These are phyloP conservation scores for Aureoboletus auriporus DNA, from an alignment of 768 basidiomycete species.

Conservation along the genomic window DNA sequence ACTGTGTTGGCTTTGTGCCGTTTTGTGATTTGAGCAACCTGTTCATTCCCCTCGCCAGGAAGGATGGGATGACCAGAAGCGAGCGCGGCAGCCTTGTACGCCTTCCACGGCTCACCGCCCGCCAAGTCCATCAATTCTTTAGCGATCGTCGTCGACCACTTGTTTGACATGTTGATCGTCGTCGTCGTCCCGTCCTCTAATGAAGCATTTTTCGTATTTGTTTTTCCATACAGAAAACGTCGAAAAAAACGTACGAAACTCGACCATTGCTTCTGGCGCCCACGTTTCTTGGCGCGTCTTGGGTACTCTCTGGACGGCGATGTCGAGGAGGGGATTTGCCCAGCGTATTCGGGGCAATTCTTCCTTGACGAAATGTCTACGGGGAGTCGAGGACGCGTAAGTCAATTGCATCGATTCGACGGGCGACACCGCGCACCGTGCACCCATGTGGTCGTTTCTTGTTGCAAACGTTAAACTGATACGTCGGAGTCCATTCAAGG, in stretches of 20 bases:
- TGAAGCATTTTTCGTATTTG: too few species aligned
- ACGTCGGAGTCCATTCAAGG: conserved; percentile 44
- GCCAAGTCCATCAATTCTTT: conserved; percentile 68
- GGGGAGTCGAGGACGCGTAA: background rate
- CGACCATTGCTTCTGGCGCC: conserved; percentile 58
- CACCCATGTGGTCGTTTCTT: conserved; percentile 71
- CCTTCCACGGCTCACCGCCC: conserved; percentile 56
- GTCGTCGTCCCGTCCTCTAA: conserved; percentile 47
- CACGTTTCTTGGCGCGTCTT: conserved; percentile 54
- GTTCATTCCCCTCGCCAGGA: conserved; percentile 38
- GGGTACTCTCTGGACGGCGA: conserved; percentile 51
- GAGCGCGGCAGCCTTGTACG: conserved; percentile 46
- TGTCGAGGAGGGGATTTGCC: conserved; percentile 64
- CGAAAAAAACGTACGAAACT: conserved; percentile 51
- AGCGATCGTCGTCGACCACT: conserved; percentile 66
- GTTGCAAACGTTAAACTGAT: conserved; percentile 55
- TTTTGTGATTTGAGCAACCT: conserved; percentile 13
- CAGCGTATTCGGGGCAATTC: conserved; percentile 76
- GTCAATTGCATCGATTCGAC: background rate
- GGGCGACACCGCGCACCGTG: conserved; percentile 42
- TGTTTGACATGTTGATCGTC: conserved; percentile 54
- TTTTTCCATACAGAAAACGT: too few species aligned
- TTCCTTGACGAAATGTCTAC: conserved; percentile 71
- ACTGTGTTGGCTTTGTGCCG: conserved; percentile 6
- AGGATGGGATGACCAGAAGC: conserved; percentile 48